Evolutionary conservation across 2,329 filamentous ascomycete genomes (phyloP).

Genomic region (Penicillium sp.): DNA sequence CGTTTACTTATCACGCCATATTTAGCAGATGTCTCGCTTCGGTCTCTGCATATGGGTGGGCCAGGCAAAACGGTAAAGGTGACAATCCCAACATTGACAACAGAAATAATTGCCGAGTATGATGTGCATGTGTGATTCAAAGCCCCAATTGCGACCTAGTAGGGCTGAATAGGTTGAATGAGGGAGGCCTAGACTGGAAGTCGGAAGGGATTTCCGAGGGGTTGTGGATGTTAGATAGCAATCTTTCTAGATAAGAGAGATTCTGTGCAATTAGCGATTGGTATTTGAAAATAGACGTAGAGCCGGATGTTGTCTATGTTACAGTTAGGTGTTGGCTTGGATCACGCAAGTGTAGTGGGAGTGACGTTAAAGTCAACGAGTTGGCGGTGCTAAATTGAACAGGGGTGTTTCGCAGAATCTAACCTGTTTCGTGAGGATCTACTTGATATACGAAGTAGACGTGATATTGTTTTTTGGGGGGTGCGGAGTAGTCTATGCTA

Average conservation of each 20-base stretch:
- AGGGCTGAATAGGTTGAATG: not conserved
- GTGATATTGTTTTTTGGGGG: not conserved
- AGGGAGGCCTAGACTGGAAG: not conserved
- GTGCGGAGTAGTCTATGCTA: not conserved
- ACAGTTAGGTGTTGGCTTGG: not conserved
- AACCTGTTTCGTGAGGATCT: not conserved
- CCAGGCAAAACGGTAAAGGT: not conserved
- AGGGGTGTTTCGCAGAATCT: not conserved
- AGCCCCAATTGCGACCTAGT: not conserved
- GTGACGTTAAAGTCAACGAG: constrained; percentile 24
- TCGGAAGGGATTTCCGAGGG: not conserved
- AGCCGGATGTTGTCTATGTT: not conserved
- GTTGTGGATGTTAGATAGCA: not conserved
- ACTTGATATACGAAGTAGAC: not conserved
- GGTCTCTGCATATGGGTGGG: not conserved
- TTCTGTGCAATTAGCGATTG: not conserved
- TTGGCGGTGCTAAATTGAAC: not conserved
- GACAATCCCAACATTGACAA: not conserved
- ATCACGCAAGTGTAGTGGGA: constrained; percentile 26
- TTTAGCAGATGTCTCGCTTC: not conserved
- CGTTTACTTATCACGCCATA: constrained; percentile 7
- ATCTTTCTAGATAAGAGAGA: not conserved
- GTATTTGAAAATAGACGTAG: not conserved
- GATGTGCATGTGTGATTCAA: not conserved
- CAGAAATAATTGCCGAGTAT: not conserved